Conservation (phyloP, 768 basidiomycete species). For the Phlegmacium glaucopus region DNA sequence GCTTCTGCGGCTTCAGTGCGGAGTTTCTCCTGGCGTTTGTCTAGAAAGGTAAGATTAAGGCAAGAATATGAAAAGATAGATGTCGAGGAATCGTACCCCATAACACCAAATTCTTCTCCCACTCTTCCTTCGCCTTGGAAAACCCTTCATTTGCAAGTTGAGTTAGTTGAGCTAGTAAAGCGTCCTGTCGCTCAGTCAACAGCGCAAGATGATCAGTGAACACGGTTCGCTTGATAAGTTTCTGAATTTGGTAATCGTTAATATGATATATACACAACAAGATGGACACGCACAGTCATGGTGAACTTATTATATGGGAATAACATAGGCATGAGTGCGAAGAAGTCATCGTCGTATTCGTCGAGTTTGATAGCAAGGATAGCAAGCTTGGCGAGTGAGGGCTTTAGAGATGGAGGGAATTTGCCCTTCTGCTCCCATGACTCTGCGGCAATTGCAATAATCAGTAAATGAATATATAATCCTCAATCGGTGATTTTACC, state of each 20-base stretch:
- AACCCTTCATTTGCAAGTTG: slow-evolving; percentile 63
- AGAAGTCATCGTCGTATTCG: slow-evolving; percentile 92
- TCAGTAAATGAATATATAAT: not conserved
- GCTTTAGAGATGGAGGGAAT: slow-evolving; percentile 82
- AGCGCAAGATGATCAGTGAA: slow-evolving; percentile 69
- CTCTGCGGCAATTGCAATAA: slow-evolving; percentile 39
- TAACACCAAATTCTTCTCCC: slow-evolving; percentile 61
- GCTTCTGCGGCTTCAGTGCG: slow-evolving; percentile 30
- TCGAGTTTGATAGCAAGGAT: slow-evolving; percentile 76
- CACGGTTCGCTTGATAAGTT: slow-evolving; percentile 90
- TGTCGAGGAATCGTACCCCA: slow-evolving; percentile 55
- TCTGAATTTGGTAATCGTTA: slow-evolving; percentile 44
- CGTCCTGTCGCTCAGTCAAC: slow-evolving; percentile 65
- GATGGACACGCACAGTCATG: slow-evolving; percentile 61
- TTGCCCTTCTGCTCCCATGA: slow-evolving; percentile 81
- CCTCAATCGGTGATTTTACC: slow-evolving; percentile 34
- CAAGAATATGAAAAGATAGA: not conserved
- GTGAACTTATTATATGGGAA: slow-evolving; percentile 97
- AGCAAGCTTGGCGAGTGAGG: slow-evolving; percentile 66
- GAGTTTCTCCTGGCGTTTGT: slow-evolving; percentile 56
- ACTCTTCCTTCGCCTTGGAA: slow-evolving; percentile 68
- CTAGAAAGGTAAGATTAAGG: slow-evolving; percentile 21
- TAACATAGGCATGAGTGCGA: slow-evolving; percentile 78
- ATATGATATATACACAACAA: no score
- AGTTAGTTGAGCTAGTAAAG: slow-evolving; percentile 60